Conservation (phyloP, 2,329 filamentous ascomycete genomes). For the Mycosphaerelloides madeirae region DNA sequence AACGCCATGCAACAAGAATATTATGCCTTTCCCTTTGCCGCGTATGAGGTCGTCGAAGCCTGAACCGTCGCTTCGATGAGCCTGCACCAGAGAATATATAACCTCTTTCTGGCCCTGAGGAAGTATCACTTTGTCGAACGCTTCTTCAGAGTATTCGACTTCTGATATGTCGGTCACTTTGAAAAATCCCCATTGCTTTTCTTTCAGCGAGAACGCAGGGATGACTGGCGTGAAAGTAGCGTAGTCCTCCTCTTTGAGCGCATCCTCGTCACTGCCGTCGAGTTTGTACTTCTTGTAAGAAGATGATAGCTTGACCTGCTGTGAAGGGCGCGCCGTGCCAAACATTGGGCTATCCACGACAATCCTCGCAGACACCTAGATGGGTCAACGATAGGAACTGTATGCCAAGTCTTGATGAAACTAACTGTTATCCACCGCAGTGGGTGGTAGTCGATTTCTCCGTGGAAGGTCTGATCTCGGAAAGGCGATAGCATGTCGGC, state of each 20-base stretch:
- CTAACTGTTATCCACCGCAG: background rate
- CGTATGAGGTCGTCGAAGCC: constrained; percentile 49
- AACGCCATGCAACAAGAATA: constrained; percentile 44
- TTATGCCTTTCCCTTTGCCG: constrained; percentile 46
- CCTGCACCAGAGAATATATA: constrained; percentile 41
- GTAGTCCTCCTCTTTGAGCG: background rate
- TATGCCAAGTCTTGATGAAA: background rate
- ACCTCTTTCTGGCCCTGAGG: constrained; percentile 45
- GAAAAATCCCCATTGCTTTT: constrained; percentile 1
- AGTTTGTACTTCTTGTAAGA: background rate
- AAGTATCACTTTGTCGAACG: constrained; percentile 48
- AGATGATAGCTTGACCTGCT: background rate
- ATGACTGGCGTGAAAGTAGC: background rate
- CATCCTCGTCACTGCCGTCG: background rate
- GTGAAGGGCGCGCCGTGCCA: background rate
- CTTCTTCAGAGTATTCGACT: constrained; percentile 42
- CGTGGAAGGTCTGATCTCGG: background rate
- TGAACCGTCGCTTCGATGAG: constrained; percentile 37
- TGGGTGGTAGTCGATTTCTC: background rate
- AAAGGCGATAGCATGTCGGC: background rate
- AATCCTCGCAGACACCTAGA: background rate
- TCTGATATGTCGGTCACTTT: background rate
- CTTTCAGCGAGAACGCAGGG: background rate
- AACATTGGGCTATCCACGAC: background rate
- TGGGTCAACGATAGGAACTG: background rate